A percentile compares a stretch with the other conserved stretches of the same genome.
These are phyloP conservation scores for Eustoma russellianum DNA, from an alignment of 257 asterid species.

Conservation along the genomic window DNA sequence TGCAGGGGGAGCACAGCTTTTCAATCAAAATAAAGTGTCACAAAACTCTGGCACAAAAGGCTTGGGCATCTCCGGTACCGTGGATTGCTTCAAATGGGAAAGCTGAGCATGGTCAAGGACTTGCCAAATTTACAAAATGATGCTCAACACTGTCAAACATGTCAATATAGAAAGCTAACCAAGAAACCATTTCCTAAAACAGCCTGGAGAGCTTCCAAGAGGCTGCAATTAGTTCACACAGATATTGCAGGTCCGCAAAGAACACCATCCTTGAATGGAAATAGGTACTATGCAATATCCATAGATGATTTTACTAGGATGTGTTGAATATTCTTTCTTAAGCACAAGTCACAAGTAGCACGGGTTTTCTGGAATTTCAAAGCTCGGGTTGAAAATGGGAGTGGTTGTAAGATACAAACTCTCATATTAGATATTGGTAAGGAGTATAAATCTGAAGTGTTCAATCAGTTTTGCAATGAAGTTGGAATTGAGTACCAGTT, in stretches of 20 bases:
- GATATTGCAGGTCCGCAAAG: neutral
- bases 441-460: no score
- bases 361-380: neutral
- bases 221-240: conserved; percentile 1
- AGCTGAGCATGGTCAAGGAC: neutral
- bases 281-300: neutral
- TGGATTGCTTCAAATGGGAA: no score
- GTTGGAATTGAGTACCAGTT: neutral
- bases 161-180: conserved; percentile 8
- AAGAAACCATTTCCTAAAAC: conserved; percentile 4
- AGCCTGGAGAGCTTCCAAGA: conserved; percentile 6
- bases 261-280: neutral
- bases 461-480: no score
- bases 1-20: conserved; percentile 7
- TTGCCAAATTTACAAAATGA: no score
- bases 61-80: conserved; percentile 7
- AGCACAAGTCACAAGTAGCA: neutral
- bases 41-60: neutral
- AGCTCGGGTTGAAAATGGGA: neutral
- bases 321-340: conserved; percentile 3
- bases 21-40: neutral
- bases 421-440: no score
- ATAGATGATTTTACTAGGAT: neutral
- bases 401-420: neutral
- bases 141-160: conserved; percentile 7